A percentile compares a stretch with the other conserved stretches of the same genome.
These are phyloP conservation scores for Salix exigua DNA, from an alignment of 345 rosid genomes.

Conservation along the genomic window DNA sequence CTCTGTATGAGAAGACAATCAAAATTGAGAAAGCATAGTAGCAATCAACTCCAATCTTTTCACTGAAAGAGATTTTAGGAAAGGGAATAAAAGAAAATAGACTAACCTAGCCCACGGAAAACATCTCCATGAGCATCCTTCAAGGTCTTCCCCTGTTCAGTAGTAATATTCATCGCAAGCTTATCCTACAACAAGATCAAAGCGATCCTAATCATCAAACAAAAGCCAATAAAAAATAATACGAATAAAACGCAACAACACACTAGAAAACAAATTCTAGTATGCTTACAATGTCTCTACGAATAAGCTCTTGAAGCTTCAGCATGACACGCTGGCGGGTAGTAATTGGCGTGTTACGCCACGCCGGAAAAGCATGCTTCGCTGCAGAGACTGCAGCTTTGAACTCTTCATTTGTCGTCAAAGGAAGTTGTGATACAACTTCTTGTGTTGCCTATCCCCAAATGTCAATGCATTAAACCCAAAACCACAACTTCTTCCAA, in stretches of 20 bases:
- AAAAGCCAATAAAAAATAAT: neutral
- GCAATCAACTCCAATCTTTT: neutral
- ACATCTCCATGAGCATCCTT: slow-evolving; percentile 99
- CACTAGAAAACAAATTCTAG: neutral
- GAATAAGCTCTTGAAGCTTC: slow-evolving; percentile 89
- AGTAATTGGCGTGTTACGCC: slow-evolving; percentile 87
- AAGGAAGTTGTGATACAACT: slow-evolving; percentile 78
- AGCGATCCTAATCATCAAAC: neutral
- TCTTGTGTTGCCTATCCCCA: slow-evolving; percentile 81
- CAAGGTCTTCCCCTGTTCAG: slow-evolving; percentile 94
- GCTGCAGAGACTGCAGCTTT: slow-evolving; percentile 90
- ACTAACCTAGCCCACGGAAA: slow-evolving; percentile 88
- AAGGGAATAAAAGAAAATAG: neutral
- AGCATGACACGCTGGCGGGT: slow-evolving; percentile 88
- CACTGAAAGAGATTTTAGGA: slow-evolving; percentile 5
- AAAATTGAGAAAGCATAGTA: neutral
- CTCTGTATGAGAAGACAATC: slow-evolving; percentile 42
- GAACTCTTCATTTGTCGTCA: slow-evolving; percentile 85
- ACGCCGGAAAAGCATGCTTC: slow-evolving; percentile 70
- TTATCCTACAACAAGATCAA: slow-evolving; percentile 51
- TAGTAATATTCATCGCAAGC: slow-evolving; percentile 82
- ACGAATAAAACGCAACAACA: neutral
- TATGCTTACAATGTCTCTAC: slow-evolving; percentile 65
- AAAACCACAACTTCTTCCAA: neutral
- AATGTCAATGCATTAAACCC: neutral